Evolutionary conservation across 2,329 filamentous ascomycete genomes (phyloP), one percentile per base, ranked within the genome.

Genomic region (Alternaria consortialis): DNA sequence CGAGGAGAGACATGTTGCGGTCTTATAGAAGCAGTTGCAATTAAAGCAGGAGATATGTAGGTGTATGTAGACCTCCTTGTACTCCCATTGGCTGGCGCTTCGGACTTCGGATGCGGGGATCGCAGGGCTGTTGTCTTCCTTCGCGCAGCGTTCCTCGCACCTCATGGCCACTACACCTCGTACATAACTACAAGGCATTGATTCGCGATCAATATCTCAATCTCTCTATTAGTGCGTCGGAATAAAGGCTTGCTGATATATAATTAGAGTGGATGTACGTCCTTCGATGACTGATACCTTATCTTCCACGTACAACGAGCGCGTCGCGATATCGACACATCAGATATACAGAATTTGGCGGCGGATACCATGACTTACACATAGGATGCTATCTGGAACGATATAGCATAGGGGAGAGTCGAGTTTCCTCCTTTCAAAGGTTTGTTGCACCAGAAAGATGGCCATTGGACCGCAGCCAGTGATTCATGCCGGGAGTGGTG

Each of bases 41-140:
- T 50, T 32, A n/a, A 50, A 17, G 32, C 46, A 50, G 20, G 46
- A 37, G 20, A 27, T 4, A 50, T n/a, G 20, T 27, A 40, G 31
- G 23, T 54, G 27, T 54, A 37, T 40, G n/a, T 34, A 51, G 44
- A 54, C 59, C 25, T 63, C 52, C 51, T 60, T 15, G 34, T 7
- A 7, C 39, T 53, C 44, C 52, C 9, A 62, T 63, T 64, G 62
- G 66, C 40, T 52, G 34, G n/a, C 31, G 31, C 27, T 29, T 64
- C 66, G 66, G 66, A 65, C 61, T 68, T 68, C 66, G 66, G 66
- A 29, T 60, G 64, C 47, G 65, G 65, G 65, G 65, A 62, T 37
- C 2, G 42, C 46, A 53, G 37, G 44, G 34, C 56, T 37, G 56
- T 56, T 25, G 29, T 50, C 46, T 12, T 52, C 20, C 34, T 57